Evolutionary conservation across 2,329 filamentous ascomycete genomes (phyloP), one percentile per base, ranked within the genome.

Genomic region (Aspergillus eucalypticola): DNA sequence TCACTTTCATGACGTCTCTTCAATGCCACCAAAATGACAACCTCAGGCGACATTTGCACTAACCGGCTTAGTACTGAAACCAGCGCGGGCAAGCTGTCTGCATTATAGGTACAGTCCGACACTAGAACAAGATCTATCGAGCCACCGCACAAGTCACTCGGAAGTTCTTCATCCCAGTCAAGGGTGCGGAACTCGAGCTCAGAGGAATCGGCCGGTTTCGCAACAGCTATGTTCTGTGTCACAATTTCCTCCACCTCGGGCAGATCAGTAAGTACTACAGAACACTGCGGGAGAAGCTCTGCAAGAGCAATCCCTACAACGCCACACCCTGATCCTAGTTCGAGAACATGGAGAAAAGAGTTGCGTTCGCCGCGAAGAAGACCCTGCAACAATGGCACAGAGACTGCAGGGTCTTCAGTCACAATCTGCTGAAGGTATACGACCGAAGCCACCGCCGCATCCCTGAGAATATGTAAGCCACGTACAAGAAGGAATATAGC

Each of bases 21-120:
- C 75, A 88, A 84, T 1, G 87, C 85, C 25, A 91, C 78, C 15
- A 88, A 73, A 21, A 88, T 73, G 25, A 84, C 67, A 0, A 81
- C 79, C 60, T 78, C 71, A 2, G 84, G 83, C 5, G 82, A 85
- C 29, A 70, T 71, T 17, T 73, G 69, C 44, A 81, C 73, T 52
- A 89, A 73, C 8, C 73, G 76, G 21, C 70, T 66, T 8, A 91
- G 75, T 1, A 86, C 87, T 27, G 76, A 75, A 7, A 90, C 87
- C 39, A 91, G 76, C 23, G 85, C 81, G 2, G 86, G 85, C 54
- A 88, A 82, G 60, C 85, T 88, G 67, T 89, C 87, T 15, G 83
- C 79, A 71, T 91, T 91, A 75, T 91, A 91, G 1, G 88, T 91
- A 74, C 89, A 91, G 71, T 91, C 89, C 2, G 87, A 86, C 1